Conservation (phyloP, 2,329 filamentous ascomycete species). For the Mycosphaerella arachidis region DNA sequence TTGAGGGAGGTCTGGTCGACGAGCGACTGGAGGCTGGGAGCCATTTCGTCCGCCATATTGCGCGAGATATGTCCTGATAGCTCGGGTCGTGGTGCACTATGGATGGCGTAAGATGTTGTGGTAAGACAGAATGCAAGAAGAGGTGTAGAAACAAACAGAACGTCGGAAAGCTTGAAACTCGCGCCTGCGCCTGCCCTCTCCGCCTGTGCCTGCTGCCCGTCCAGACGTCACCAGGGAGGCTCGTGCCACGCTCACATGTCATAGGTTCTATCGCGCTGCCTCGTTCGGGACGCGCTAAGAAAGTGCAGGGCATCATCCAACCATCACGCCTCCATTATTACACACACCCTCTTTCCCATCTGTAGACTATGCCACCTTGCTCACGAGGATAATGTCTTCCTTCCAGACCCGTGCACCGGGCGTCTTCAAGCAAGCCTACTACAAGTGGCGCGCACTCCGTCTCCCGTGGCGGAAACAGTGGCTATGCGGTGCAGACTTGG, state of each 20-base stretch:
- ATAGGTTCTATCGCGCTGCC: background rate
- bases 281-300: background rate
- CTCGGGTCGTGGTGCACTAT: background rate
- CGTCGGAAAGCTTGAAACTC: background rate
- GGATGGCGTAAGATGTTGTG: background rate
- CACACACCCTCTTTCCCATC: background rate
- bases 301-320: background rate
- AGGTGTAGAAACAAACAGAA: background rate
- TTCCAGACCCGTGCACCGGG: constrained; percentile 33
- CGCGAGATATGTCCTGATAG: background rate
- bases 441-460: constrained; percentile 58
- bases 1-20: constrained; percentile 91
- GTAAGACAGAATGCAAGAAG: background rate
- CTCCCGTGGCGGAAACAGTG: constrained; percentile 60
- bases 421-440: constrained; percentile 48
- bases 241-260: background rate
- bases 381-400: constrained; percentile 4
- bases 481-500: constrained; percentile 57
- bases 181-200: background rate
- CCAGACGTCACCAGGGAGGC: background rate
- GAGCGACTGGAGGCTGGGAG: constrained; percentile 89
- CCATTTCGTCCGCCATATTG: constrained; percentile 64
- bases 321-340: constrained; percentile 1
- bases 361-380: constrained; percentile 1
- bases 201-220: background rate